Percentiles rank a stretch among this genome's conserved stretches.
These are phyloP conservation scores for Pseudogymnoascus sp. DNA, from an alignment of 2,329 filamentous ascomycete genomes.

Conservation along the genomic window DNA sequence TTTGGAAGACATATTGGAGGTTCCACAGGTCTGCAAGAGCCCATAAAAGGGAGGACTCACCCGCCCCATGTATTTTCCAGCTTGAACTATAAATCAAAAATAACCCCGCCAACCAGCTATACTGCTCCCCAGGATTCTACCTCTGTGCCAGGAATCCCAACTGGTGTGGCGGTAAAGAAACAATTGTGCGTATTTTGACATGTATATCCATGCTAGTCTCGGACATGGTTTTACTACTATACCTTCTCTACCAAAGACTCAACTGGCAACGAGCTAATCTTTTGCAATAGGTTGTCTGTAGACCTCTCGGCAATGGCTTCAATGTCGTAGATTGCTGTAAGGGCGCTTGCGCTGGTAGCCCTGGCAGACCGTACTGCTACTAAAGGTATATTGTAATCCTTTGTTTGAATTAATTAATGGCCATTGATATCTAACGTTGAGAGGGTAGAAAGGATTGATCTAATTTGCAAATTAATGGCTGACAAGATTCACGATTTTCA, in stretches of 20 bases:
- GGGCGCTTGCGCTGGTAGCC: not conserved
- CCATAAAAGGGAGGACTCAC: not conserved
- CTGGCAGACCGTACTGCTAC: not conserved
- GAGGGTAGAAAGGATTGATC: not conserved
- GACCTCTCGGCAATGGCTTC: not conserved
- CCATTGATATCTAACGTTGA: not conserved
- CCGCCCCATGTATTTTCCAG: not conserved
- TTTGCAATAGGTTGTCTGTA: not conserved
- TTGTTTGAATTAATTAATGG: not conserved
- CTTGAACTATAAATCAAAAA: not conserved
- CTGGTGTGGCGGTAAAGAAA: not conserved
- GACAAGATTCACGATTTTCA: not conserved
- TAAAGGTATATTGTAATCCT: not conserved
- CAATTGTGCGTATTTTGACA: not conserved
- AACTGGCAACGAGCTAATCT: not conserved
- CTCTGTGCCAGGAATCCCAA: not conserved
- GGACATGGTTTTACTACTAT: not conserved
- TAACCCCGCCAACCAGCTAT: not conserved
- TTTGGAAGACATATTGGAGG: not conserved
- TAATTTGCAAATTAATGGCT: not conserved
- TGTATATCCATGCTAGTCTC: not conserved
- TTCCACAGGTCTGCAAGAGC: not conserved
- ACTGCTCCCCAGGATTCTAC: not conserved
- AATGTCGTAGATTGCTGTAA: not conserved
- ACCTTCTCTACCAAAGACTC: not conserved